Base-by-base conservation (phyloP, 768 basidiomycete species). In the Trametes meyenii region DNA sequence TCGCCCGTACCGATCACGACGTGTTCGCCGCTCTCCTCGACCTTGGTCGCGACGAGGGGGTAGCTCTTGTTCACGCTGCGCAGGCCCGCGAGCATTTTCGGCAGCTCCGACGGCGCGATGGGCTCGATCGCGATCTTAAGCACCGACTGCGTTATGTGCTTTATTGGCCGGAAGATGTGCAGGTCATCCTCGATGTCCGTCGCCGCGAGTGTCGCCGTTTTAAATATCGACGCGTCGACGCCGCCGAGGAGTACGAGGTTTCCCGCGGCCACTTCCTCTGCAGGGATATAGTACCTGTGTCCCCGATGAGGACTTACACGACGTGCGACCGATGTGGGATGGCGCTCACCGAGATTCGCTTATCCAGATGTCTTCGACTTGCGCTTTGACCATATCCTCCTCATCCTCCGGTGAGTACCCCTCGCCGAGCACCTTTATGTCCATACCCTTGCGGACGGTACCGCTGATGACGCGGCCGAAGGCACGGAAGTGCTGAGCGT, bases 341-440 rank as follows among this genome's bases (percentile, higher is more conserved):
- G 45, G 23, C 3, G 70, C 83, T 63, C 63, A 96, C 92, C 96
- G 83, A 16, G 96, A 86, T 79, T 98, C 91, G 70, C 85, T 86
- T 59, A 98, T 85, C 92, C 94, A 93, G 17, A 98, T 78, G 63
- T 89, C 89, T 66, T 98, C 96, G 2, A 97, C 84, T 2, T 79
- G 83, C 14, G 85, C 86, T 63, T 86, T 87, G 73, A 91, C 84
- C 94, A 98, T 96, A 70, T 99, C 97, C 76, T 99, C 97, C 77
- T 98, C 96, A 66, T 99, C 97, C 69, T 98, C 96, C n/a, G 93
- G 92, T 14, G 95, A 96, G 74, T 96, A 99, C 0, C 94, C 94
- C 73, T 98, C 97, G 58, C 97, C 97, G 7, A 99, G 80, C n/a
- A 98, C 96, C 77, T 97, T 98, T 64, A 99, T 81, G 36, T 87